Evolutionary conservation across 805 yeast genomes (phyloP), one percentile per base, ranked within the genome.

Genomic region (Schizosaccharomyces lindneri): DNA sequence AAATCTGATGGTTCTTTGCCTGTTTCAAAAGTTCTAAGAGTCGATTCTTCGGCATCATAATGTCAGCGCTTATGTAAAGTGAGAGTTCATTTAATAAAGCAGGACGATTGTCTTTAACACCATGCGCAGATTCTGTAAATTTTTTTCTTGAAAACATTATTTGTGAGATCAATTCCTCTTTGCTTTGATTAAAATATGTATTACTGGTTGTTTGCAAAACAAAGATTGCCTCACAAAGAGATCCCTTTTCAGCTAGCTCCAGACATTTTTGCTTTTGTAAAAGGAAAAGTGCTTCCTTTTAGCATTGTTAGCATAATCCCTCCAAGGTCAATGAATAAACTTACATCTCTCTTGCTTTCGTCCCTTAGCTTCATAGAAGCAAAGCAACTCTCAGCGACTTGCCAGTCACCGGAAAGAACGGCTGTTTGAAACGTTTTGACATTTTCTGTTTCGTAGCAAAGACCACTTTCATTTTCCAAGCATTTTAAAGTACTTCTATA

Each of bases 31-130:
- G 68, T 4, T 78, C 72, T 21, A 78, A 72, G 9, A 83, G 68
- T 39, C 86, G 70, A 36, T 73, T 75, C 60, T 77, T 74, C 0
- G 86, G 82, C 2, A 79, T 76, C 71, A 79, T 70, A 61, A 76
- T 76, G 61, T 76, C 74, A 0, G 84, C 78, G 15, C 81, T 76
- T 21, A 82, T 73, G 65, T 72, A 72, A 9, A n/a, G 13, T 3
- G 57, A 51, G 11, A 51, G 57, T 24, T 51, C 36, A 29, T 51
- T 51, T 21, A 51, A 29, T 17, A 51, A 29, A 24, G n/a, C 31
- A 24, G 32, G 11, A 24, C 57, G 57, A 11, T 21, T 29, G 36
- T 51, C 36, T 29, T 24, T 41, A 2, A n/a, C 7, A n/a, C 24
- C 60, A 24, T 9, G 15, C 11, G 41, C 41, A 7, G 41, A 13